Evolutionary conservation across 148 eudicot species (phyloP), one percentile per base, ranked within the genome.

Genomic region (Amaranthus hypochondriacus): DNA sequence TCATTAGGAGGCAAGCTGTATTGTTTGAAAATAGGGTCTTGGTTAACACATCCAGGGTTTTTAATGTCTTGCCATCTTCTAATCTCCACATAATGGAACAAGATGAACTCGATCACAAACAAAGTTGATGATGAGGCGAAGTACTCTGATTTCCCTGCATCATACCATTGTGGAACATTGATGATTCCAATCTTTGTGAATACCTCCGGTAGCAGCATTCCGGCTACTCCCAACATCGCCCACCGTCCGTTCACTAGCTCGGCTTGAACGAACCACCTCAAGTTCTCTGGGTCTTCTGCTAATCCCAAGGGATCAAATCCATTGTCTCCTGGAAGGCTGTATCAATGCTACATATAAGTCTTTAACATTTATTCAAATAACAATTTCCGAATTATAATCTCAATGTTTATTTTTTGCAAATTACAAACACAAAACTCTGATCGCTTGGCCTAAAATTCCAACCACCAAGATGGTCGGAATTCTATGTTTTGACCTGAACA

Each of bases 21-120:
- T 81, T 82, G 96, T 88, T 92, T 96, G 75, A 96, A 96, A 70
- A 96, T 96, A 4, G 99, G 99, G 55, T 96, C 99, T 72, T 96
- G 99, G 83, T 96, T 92, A 7, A 96, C 99, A 75, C 97, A 76
- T 61, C 97, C 97, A 3, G 99, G 99, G 95, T 95, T 92, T 89
- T 95, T 95, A 46, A 95, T 95, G 85, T 96, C 97, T 56, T 96
- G 99, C 99, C 97, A 96, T 81, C 99, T 85, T 48, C 99, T 82
- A 77, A 96, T 96, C 87, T 96, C 99, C 2, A 92, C 97, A 66
- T 96, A 96, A 80, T 92, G 97, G 85, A 96, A 92, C 82, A 96
- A 77, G 50, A 96, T 92, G 87, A 96, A 92, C 81, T 96, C 99
- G 48, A 96, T 92, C 80, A 96, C 97, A 61, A 96, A 96, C 3